Conservation (phyloP, 2,329 filamentous ascomycete genomes). For the Didymella keratinophila region DNA sequence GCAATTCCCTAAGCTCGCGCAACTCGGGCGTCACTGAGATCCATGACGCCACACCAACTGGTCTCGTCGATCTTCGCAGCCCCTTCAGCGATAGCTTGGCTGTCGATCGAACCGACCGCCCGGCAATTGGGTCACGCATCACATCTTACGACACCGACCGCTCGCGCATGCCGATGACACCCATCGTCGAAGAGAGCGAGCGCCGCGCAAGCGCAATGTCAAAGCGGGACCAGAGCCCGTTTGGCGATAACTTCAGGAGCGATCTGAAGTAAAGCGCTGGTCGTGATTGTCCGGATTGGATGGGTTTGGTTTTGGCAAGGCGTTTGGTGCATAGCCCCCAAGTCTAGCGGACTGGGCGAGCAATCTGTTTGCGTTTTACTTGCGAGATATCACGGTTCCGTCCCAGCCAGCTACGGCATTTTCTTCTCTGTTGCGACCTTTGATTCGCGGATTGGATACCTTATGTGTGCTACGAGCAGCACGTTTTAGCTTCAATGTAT, state of each 20-base stretch:
- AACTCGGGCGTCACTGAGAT: constrained; percentile 47
- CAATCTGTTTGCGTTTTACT: constrained; percentile 14
- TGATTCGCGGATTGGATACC: constrained; percentile 14
- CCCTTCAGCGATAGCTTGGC: constrained; percentile 46
- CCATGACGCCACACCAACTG: constrained; percentile 45
- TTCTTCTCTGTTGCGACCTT: constrained; percentile 15
- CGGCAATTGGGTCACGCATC: constrained; percentile 40
- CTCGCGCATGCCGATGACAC: constrained; percentile 49
- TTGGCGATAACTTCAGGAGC: constrained; percentile 42
- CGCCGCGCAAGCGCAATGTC: constrained; percentile 45
- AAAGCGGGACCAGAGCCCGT: constrained; percentile 45
- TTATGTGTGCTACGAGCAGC: constrained; percentile 17
- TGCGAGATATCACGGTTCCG: constrained; percentile 20
- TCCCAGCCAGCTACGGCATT: constrained; percentile 21
- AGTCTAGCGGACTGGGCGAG: constrained; percentile 22
- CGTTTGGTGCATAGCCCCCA: constrained; percentile 24
- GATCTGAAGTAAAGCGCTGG: constrained; percentile 14
- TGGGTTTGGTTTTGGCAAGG: constrained; percentile 16
- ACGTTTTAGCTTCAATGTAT: constrained; percentile 22
- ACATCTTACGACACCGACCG: constrained; percentile 40
- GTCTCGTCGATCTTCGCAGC: constrained; percentile 38
- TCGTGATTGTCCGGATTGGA: constrained; percentile 1
- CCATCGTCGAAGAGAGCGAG: constrained; percentile 57
- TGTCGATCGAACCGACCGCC: constrained; percentile 32
- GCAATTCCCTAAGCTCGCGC: constrained; percentile 34